A percentile compares a stretch with the other conserved stretches of the same genome.
phyloP scores from a whole-genome alignment of 768 basidiomycete species.

The Rhodotorula kratochvilovae region DNA sequence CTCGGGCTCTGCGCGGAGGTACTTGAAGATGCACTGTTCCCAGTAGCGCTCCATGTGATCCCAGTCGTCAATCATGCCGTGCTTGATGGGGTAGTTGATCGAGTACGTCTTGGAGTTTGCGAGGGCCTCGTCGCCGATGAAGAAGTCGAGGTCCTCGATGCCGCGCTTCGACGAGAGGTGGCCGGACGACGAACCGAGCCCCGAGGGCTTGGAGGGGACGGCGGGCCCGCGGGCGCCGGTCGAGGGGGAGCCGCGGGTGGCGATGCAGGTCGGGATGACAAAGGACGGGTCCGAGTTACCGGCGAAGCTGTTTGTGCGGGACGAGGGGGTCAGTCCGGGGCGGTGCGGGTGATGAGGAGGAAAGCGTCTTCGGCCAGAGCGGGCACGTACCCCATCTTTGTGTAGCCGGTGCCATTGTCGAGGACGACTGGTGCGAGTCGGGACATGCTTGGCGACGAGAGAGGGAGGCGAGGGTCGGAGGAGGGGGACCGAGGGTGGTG shows the following conservation, averaged over 20 bases:
- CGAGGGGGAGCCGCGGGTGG: conserved; percentile 58
- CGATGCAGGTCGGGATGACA: conserved; percentile 97
- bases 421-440: conserved; percentile 89
- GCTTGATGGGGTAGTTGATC: conserved; percentile 91
- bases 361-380: background rate
- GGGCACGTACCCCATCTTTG: conserved; percentile 80
- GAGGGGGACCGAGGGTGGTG: background rate
- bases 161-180: conserved; percentile 94
- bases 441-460: conserved; percentile 58
- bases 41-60: conserved; percentile 98
- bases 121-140: conserved; percentile 96
- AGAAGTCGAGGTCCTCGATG: conserved; percentile 98
- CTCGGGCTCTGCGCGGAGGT: conserved; percentile 94
- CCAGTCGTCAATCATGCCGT: conserved; percentile 64
- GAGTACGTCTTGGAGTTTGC: conserved; percentile 95
- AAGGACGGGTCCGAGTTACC: conserved; percentile 99
- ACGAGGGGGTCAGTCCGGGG: background rate
- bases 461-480: background rate
- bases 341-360: background rate
- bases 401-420: conserved; percentile 95
- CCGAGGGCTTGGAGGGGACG: conserved; percentile 56
- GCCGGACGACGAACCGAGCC: conserved; percentile 59
- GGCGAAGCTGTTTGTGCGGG: conserved; percentile 64
- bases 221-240: conserved; percentile 50
- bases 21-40: conserved; percentile 99